phyloP scores from a whole-genome alignment of 495 filamentous ascomycete species.

The Amphirosellinia nigrospora region DNA sequence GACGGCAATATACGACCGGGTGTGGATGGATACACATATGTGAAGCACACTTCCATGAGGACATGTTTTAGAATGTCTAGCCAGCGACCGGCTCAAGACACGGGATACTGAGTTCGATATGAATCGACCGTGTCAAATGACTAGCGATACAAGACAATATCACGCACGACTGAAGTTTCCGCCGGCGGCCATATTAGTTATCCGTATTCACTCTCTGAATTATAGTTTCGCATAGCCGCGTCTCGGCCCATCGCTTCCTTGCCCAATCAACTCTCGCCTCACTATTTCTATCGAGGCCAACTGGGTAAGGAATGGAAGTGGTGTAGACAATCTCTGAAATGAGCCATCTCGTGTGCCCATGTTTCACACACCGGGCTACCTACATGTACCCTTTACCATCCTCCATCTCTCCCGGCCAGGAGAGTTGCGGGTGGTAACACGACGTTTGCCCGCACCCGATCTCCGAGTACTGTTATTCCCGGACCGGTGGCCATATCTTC shows the following conservation, averaged over 20 bases:
- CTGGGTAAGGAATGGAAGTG: background rate
- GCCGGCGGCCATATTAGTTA: background rate
- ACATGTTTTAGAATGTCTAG: background rate
- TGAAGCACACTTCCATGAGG: background rate
- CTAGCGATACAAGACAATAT: background rate
- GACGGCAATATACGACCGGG: background rate
- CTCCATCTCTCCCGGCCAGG: background rate
- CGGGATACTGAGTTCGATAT: background rate
- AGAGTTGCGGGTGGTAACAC: constrained; percentile 13
- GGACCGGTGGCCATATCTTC: background rate
- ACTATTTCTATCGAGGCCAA: background rate
- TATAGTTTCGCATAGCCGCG: background rate
- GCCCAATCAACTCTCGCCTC: background rate
- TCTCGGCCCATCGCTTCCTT: background rate
- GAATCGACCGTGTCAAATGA: background rate
- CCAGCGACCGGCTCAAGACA: background rate
- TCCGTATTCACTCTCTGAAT: background rate
- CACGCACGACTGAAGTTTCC: background rate
- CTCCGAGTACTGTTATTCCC: background rate
- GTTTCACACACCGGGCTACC: constrained; percentile 4
- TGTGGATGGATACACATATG: background rate
- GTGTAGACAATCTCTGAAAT: background rate
- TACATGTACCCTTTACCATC: background rate
- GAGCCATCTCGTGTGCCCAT: background rate
- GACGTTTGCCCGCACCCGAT: constrained; percentile 9